Evolutionary conservation across 2,329 filamentous ascomycete genomes (phyloP), one percentile per base, ranked within the genome.

Genomic region (Seiridium unicorne): DNA sequence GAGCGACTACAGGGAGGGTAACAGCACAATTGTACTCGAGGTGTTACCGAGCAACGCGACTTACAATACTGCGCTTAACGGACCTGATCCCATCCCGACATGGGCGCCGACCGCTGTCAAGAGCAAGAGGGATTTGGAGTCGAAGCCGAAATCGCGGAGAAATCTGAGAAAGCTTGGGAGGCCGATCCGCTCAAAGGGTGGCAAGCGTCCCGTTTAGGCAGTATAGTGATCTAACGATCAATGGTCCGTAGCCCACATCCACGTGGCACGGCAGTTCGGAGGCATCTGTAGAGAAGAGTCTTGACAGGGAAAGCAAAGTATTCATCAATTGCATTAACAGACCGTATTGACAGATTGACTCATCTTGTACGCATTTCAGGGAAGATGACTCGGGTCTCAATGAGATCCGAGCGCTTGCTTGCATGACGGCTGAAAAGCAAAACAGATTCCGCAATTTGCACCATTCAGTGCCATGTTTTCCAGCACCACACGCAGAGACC

Each of bases 1-100:
- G 51, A 77, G 79, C 42, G 81, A 77, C 6, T 81, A 81, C 65
- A 77, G 79, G 4, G 74, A 82, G 66, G 74, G 74, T 7, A 76
- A 75, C 44, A 62, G 62, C 1, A 76, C 74, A 2, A 60, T 76
- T 11, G 72, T 74, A 65, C 74, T 64, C 51, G 61, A 66, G 2
- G 68, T 75, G 2, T 60, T 72, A 34, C 68, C 70, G 1, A 65
- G 53, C n/a, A 74, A 71, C 26, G 60, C 66, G 3, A 76, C 70
- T 3, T 76, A 76, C 59, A 66, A 76, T 46, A 58, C 64, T 7
- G 61, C 60, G 3, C 70, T 67, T 1, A 72, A 73, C 31, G 61
- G 58, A 58, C 74, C 74, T 8, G 46, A 58, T n/a, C 55, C 55
- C 11, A 48, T 44, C 7, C 55, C 55, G 3, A 58, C 44, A 11